Conservation (phyloP, 495 filamentous ascomycete species). For the Talaromyces thailandensis region DNA sequence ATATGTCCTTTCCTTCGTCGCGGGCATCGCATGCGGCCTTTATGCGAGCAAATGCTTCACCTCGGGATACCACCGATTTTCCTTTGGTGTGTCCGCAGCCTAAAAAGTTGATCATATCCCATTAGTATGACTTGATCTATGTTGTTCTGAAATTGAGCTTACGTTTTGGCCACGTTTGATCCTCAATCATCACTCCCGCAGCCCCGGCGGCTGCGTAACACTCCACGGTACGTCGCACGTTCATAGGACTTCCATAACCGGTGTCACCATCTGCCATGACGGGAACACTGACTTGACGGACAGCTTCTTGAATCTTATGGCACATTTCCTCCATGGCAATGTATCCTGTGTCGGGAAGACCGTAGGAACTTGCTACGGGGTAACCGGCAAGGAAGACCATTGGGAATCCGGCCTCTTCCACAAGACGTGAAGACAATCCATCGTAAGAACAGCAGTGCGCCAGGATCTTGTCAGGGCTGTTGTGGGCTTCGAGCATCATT, state of each 20-base stretch:
- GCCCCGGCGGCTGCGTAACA: constrained; percentile 26
- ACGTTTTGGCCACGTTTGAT: constrained; percentile 33
- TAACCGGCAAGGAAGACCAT: constrained; percentile 29
- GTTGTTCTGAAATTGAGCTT: constrained; percentile 2
- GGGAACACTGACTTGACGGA: constrained; percentile 23
- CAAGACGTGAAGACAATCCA: constrained; percentile 27
- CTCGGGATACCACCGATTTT: constrained; percentile 30
- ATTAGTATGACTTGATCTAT: neutral
- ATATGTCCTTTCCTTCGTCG: constrained; percentile 30
- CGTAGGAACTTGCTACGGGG: constrained; percentile 23
- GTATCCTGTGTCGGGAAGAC: constrained; percentile 35
- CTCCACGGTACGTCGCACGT: constrained; percentile 31
- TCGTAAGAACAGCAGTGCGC: constrained; percentile 31
- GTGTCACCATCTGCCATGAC: constrained; percentile 35
- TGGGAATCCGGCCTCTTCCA: constrained; percentile 32
- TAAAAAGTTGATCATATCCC: neutral
- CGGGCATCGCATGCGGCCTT: constrained; percentile 31
- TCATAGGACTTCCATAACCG: constrained; percentile 33
- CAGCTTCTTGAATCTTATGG: constrained; percentile 27
- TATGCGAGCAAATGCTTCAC: constrained; percentile 30
- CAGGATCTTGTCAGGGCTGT: constrained; percentile 27
- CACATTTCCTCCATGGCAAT: constrained; percentile 36
- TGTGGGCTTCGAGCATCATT: constrained; percentile 28
- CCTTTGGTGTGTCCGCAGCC: constrained; percentile 38
- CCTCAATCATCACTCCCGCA: constrained; percentile 33